Conservation (phyloP, 495 filamentous ascomycete genomes). For the Lasiosphaeria miniovina region DNA sequence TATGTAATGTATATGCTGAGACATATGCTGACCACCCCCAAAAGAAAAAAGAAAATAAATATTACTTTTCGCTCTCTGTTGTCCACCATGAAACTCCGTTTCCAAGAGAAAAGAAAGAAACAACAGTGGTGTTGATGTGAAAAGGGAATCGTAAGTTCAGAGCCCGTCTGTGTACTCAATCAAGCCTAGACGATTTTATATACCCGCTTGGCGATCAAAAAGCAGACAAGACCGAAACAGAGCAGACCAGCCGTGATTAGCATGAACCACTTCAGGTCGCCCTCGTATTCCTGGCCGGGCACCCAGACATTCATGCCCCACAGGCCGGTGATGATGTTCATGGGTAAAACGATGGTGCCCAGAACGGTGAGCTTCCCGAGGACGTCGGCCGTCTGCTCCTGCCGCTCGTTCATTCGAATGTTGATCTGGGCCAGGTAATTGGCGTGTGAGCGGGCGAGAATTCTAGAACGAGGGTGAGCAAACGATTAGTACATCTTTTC, state of each 20-base stretch:
- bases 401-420: conserved; percentile 95
- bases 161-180: not conserved
- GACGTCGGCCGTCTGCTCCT: conserved; percentile 92
- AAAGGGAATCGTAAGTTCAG: not conserved
- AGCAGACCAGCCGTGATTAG: conserved; percentile 72
- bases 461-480: conserved; percentile 45
- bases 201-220: conserved; percentile 75
- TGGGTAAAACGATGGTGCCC: conserved; percentile 93
- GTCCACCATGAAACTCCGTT: not conserved
- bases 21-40: too few relatives aligned
- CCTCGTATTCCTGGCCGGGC: conserved; percentile 71
- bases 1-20: too few relatives aligned
- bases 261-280: conserved; percentile 55
- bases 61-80: not conserved
- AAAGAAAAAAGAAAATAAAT: too few relatives aligned
- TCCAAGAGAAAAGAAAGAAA: not conserved
- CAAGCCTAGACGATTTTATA: conserved; percentile 50
- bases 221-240: conserved; percentile 74
- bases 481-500: conserved; percentile 8
- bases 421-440: conserved; percentile 94
- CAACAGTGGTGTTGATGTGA: not conserved
- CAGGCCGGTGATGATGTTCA: conserved; percentile 97
- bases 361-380: conserved; percentile 93
- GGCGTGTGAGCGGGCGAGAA: conserved; percentile 85
- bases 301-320: conserved; percentile 99